A percentile compares a stretch with the other conserved stretches of the same genome.
These are phyloP conservation scores for Uronychia binucleata DNA, from an alignment of 73 alveolate species.

Conservation along the genomic window DNA sequence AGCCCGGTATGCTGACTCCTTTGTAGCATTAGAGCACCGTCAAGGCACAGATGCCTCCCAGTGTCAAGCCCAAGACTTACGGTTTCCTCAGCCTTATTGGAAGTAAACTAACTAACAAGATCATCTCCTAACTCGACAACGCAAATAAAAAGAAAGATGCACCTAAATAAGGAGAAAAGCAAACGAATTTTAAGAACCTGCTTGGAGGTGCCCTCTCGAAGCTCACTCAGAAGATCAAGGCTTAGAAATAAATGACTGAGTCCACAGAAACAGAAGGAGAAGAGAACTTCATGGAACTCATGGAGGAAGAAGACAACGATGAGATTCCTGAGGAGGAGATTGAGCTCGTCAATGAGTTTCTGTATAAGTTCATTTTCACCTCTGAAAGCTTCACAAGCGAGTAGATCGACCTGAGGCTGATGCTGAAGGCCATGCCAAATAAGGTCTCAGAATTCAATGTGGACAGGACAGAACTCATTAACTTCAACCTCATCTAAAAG, in stretches of 20 bases:
- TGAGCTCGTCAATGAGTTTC: conserved; percentile 43
- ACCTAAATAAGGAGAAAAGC: no score
- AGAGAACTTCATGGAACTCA: no score
- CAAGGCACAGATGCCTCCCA: no score
- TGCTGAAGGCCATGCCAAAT: conserved; percentile 54
- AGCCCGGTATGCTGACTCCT: no score
- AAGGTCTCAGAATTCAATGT: conserved; percentile 25
- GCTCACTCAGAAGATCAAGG: conserved; percentile 17
- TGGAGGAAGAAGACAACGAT: no score
- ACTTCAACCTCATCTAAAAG: conserved; percentile 46
- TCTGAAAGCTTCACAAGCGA: conserved; percentile 29
- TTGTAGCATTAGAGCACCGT: no score
- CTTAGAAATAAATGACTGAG: conserved; percentile 16
- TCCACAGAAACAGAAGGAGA: conserved; percentile 21
- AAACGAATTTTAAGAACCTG: no score
- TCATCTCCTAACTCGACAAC: no score
- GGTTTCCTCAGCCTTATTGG: no score
- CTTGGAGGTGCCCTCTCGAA: conserved; percentile 1
- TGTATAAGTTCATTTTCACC: conserved; percentile 31
- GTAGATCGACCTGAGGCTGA: conserved; percentile 35
- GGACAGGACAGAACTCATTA: conserved; percentile 39
- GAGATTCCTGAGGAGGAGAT: conserved; percentile 46
- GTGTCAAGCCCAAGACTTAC: no score
- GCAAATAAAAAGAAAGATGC: no score
- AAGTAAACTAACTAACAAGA: no score